Base-by-base conservation (phyloP, 768 basidiomycete species). In the Serendipita sp. region DNA sequence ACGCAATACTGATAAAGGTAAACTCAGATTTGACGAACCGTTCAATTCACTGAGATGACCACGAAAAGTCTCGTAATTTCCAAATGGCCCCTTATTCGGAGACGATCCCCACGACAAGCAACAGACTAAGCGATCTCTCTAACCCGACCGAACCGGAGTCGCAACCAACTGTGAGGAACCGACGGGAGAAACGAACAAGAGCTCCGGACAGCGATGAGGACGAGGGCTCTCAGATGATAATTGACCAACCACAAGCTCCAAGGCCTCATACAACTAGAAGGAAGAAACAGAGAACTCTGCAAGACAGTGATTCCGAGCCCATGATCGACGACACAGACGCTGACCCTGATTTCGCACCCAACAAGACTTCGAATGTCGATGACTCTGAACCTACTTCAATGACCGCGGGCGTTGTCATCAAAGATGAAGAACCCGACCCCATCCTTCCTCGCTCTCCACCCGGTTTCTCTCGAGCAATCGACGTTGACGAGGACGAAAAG, bases 401-500 rank as follows among this genome's bases (percentile, higher is more conserved):
- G 48, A n/a, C n/a, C 13, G 13, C 37, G 13, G 13, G 13, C 37
- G 8, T 18, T 50, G 48, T 23, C 23, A 34, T 60, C 55, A 60
- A 60, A 36, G 23, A 29, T 8, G 55, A 60, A 31, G 55, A 60
- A 34, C 10, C 23, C 10, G 55, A 60, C 27, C 23, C 34, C 34
- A 29, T 29, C 16, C 55, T 60, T 10, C 55, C 55, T 18, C 55
- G 16, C 11, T 11, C 55, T 10, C 16, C 3, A 60, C 10, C 55
- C 16, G n/a, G 18, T 23, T 18, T 23, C 31, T 23, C 18, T 16
- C 11, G 13, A 10, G 10, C 55, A 23, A 34, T 60, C 16, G 81
- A 83, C 55, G 84, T 85, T 58, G 84, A 86, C 62, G 85, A 85
- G 66, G 75, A 76, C 64, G 71, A 71, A 68, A 90, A 91, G 68